These are phyloP conservation scores for Vitellaria paradoxa DNA, from an alignment of 179 eudicot species.

Conservation along the genomic window DNA sequence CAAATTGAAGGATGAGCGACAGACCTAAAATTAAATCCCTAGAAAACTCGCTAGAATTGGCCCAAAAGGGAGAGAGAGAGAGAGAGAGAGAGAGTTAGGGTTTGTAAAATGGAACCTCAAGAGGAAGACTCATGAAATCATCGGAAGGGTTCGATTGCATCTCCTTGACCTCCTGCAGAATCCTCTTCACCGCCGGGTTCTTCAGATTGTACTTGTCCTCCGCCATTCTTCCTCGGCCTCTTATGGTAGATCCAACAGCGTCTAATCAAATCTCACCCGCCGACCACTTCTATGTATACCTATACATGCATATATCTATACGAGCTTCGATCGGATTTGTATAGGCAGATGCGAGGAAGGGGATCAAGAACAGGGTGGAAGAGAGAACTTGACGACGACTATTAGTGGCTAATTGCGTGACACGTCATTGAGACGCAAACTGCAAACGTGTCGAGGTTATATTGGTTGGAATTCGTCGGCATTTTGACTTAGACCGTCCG, in stretches of 20 bases:
- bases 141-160: constrained; percentile 97
- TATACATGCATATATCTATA: neutral
- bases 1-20: neutral
- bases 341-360: neutral
- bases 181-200: constrained; percentile 94
- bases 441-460: neutral
- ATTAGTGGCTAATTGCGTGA: neutral
- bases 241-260: neutral
- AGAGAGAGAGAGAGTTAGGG: neutral
- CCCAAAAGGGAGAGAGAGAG: neutral
- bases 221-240: constrained; percentile 31
- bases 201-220: constrained; percentile 78
- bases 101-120: constrained; percentile 50
- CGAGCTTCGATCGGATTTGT: neutral
- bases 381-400: neutral
- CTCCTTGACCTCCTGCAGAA: constrained; percentile 92
- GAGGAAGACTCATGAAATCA: constrained; percentile 96
- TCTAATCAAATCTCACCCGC: neutral
- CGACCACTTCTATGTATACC: neutral
- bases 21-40: constrained; percentile 7
- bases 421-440: neutral
- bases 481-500: too few relatives aligned
- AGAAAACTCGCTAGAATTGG: neutral
- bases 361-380: neutral
- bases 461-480: neutral